These are phyloP conservation scores for Cercospora sp. DNA, from an alignment of 2,329 filamentous ascomycete genomes.

Conservation along the genomic window DNA sequence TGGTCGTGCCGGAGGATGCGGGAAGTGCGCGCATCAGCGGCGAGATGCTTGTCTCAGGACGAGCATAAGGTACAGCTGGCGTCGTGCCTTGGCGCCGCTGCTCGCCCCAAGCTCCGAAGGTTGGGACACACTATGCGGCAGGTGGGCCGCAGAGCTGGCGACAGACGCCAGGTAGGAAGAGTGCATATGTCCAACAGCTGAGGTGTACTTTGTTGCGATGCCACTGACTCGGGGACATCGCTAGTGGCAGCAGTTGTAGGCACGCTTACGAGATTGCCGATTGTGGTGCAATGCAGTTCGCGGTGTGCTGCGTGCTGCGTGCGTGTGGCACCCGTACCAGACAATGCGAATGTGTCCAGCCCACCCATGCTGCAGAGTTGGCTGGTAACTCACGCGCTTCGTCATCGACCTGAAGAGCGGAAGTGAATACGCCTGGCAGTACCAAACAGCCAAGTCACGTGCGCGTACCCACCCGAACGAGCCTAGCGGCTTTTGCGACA, in stretches of 20 bases:
- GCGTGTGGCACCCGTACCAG: neutral
- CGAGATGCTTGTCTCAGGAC: conserved; percentile 1
- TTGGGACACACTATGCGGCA: neutral
- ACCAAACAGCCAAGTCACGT: neutral
- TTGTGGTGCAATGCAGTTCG: neutral
- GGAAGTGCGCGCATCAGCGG: neutral
- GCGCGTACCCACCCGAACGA: neutral
- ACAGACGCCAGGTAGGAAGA: neutral
- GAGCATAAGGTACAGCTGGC: neutral
- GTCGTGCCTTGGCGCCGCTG: neutral
- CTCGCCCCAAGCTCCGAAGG: neutral
- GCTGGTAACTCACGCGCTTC: neutral
- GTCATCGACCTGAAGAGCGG: neutral
- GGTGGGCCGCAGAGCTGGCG: neutral
- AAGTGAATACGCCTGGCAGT: neutral
- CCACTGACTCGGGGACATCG: conserved; percentile 7
- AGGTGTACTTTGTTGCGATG: neutral
- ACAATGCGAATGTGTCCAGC: neutral
- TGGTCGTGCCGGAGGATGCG: neutral
- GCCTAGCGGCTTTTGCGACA: neutral
- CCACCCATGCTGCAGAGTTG: neutral
- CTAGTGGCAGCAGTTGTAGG: neutral
- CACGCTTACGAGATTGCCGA: neutral
- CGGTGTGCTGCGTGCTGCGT: neutral
- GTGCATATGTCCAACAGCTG: conserved; percentile 1